Conservation (phyloP, 371 early-diverging fungal species). For the Catenaria anguillulae region DNA sequence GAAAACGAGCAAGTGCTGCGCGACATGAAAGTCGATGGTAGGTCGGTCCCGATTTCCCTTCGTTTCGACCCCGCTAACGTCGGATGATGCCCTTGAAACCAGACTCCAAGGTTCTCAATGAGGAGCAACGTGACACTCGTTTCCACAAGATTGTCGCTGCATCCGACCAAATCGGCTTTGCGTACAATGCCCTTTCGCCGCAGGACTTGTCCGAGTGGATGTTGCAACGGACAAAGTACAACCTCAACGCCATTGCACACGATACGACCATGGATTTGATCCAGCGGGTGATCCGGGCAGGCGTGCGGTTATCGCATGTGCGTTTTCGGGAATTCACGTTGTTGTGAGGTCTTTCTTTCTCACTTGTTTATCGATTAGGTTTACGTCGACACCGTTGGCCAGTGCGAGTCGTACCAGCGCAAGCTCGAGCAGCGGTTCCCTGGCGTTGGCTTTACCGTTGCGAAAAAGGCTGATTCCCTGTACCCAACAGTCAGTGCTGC, state of each 20-base stretch:
- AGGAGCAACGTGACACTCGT: conserved; percentile 32
- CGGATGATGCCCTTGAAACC: conserved; percentile 32
- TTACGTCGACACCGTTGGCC: conserved; percentile 97
- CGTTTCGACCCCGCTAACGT: conserved; percentile 22
- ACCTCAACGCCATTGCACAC: conserved; percentile 89
- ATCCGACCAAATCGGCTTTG: conserved; percentile 71
- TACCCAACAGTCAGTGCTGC: conserved; percentile 98
- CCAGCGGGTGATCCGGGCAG: conserved; percentile 36
- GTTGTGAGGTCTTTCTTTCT: not conserved
- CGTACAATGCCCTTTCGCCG: conserved; percentile 64
- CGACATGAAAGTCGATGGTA: conserved; percentile 65
- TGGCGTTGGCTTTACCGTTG: conserved; percentile 56
- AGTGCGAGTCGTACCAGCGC: conserved; percentile 61
- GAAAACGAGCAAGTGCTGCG: conserved; percentile 53
- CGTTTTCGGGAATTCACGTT: conserved; percentile 39
- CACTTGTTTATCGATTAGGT: conserved; percentile 27
- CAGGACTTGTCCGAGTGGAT: conserved; percentile 77
- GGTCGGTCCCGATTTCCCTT: conserved; percentile 1
- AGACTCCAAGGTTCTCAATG: conserved; percentile 1
- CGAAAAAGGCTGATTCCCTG: conserved; percentile 90
- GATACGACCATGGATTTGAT: conserved; percentile 81
- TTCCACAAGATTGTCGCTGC: conserved; percentile 72
- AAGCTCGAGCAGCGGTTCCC: conserved; percentile 63
- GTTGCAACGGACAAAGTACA: conserved; percentile 68
- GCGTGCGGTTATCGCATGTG: conserved; percentile 60